These are phyloP conservation scores for Rhodocollybia butyracea DNA, from an alignment of 768 basidiomycete genomes.

Conservation along the genomic window DNA sequence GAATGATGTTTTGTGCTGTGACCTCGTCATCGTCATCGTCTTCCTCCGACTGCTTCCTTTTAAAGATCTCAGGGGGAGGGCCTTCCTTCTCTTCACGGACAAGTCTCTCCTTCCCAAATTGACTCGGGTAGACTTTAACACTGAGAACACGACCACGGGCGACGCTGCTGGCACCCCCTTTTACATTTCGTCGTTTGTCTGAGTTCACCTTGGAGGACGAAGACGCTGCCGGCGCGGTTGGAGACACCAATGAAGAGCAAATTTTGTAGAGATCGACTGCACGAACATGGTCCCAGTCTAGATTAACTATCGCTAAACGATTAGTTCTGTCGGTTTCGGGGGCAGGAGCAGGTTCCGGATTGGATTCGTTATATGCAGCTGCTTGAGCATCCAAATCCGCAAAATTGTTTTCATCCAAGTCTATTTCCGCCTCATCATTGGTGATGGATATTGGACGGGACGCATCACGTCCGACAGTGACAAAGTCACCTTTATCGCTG, in stretches of 20 bases:
- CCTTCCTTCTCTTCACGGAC: constrained; percentile 86
- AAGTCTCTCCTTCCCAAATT: constrained; percentile 89
- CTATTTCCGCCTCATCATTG: constrained; percentile 55
- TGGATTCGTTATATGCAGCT: constrained; percentile 51
- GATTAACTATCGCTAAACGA: constrained; percentile 87
- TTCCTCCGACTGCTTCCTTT: constrained; percentile 37
- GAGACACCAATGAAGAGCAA: constrained; percentile 80
- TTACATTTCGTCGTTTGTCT: constrained; percentile 13
- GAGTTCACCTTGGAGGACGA: constrained; percentile 18
- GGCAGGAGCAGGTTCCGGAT: constrained; percentile 38
- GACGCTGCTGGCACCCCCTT: constrained; percentile 26
- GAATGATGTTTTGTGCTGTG: constrained; percentile 60
- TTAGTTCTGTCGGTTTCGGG: constrained; percentile 48
- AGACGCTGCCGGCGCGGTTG: constrained; percentile 42
- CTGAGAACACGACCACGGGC: constrained; percentile 66
- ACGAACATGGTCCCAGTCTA: constrained; percentile 97
- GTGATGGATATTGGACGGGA: constrained; percentile 38
- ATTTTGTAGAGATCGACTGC: constrained; percentile 90
- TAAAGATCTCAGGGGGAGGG: constrained; percentile 83
- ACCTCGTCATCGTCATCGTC: constrained; percentile 52
- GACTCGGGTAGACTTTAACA: constrained; percentile 87
- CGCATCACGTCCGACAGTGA: constrained; percentile 47
- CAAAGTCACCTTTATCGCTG: constrained; percentile 43
- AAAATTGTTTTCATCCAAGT: constrained; percentile 76
- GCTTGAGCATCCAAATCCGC: constrained; percentile 75